Percentiles rank a stretch among this genome's conserved stretches.
Evolutionary conservation across 2,329 filamentous ascomycete genomes (phyloP).

Genomic region (Podosphaera xanthii): DNA sequence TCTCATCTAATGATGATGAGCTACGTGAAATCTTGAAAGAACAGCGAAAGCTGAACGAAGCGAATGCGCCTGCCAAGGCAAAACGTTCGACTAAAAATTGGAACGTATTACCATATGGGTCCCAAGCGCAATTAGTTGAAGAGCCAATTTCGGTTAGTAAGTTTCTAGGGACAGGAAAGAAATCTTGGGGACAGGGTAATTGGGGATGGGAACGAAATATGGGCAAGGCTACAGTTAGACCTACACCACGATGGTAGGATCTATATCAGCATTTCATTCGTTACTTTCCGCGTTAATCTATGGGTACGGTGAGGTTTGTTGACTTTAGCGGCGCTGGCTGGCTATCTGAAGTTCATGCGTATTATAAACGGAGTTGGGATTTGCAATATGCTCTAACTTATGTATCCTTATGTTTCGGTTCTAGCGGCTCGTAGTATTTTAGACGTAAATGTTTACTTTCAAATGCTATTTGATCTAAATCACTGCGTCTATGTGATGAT

Average conservation of each 20-base stretch:
- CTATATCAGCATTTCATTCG: too few species aligned
- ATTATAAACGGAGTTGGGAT: too few species aligned
- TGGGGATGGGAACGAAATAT: constrained; percentile 10
- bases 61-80: constrained; percentile 5
- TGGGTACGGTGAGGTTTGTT: too few species aligned
- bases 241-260: constrained; percentile 7
- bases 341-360: too few species aligned
- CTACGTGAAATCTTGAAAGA: constrained; percentile 49
- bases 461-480: too few species aligned
- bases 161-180: constrained; percentile 7
- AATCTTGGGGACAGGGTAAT: constrained; percentile 7
- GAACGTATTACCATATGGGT: constrained; percentile 10
- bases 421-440: too few species aligned
- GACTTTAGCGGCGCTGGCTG: too few species aligned
- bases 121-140: constrained; percentile 9
- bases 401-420: too few species aligned
- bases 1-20: constrained; percentile 50
- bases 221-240: constrained; percentile 2
- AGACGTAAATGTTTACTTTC: too few species aligned
- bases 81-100: constrained; percentile 3
- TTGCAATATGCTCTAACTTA: too few species aligned
- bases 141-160: constrained; percentile 8
- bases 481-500: too few species aligned
- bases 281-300: too few species aligned
- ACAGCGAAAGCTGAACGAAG: constrained; percentile 7